phyloP scores from a whole-genome alignment of 306 rosid species.

The Parietaria judaica region DNA sequence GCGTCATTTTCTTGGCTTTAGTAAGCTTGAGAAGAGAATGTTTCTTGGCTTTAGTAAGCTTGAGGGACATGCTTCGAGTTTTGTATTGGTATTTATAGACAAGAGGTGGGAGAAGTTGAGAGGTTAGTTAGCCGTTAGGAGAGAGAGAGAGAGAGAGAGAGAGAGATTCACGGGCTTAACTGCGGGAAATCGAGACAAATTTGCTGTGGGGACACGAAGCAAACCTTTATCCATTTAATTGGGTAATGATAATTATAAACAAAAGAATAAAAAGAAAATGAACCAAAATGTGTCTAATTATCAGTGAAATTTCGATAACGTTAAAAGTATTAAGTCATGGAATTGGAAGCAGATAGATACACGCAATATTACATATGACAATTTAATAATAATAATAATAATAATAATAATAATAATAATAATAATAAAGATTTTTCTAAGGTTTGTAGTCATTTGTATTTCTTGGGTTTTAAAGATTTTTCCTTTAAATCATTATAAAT shows the following conservation, averaged over 20 bases:
- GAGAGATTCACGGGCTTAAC: constrained; percentile 54
- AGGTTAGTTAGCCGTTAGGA: constrained; percentile 34
- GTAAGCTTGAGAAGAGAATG: not conserved
- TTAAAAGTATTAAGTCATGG: too few relatives aligned
- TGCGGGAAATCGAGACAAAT: constrained; percentile 36
- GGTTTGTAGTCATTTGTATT: too few relatives aligned
- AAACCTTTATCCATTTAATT: constrained; percentile 13
- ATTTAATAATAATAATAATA: too few relatives aligned
- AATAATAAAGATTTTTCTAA: too few relatives aligned
- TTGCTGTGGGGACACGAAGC: constrained; percentile 16
- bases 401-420: too few relatives aligned
- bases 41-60: not conserved
- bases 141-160: constrained; percentile 8
- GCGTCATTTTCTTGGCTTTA: constrained; percentile 22
- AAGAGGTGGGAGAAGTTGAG: constrained; percentile 20
- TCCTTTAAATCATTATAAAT: too few relatives aligned
- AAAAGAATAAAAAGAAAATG: constrained; percentile 2
- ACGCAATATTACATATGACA: too few relatives aligned
- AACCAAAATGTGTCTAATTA: not conserved
- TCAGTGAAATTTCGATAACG: too few relatives aligned
- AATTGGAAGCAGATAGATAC: too few relatives aligned
- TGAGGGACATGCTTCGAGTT: not conserved
- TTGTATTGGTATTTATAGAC: constrained; percentile 27
- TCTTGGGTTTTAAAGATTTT: too few relatives aligned
- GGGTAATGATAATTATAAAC: constrained; percentile 8